phyloP scores from a whole-genome alignment of 2,329 filamentous ascomycete genomes.

The Neurospora crassa region DNA sequence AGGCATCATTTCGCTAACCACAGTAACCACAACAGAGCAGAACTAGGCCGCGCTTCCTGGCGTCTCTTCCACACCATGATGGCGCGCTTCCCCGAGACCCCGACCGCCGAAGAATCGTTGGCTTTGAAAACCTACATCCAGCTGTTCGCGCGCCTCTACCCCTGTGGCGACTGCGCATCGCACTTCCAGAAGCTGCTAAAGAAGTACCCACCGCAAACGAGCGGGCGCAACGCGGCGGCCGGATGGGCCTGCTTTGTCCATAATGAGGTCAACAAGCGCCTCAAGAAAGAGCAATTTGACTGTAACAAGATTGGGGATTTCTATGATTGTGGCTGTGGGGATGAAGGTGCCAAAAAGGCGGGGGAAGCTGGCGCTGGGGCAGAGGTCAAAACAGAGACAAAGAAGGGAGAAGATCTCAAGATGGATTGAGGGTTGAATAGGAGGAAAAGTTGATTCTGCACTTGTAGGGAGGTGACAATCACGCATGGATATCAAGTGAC shows the following conservation, averaged over 20 bases:
- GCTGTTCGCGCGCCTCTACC: slow-evolving; percentile 59
- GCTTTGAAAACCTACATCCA: slow-evolving; percentile 56
- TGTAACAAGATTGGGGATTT: slow-evolving; percentile 60
- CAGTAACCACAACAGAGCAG: slow-evolving; percentile 33
- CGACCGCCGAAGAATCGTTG: slow-evolving; percentile 50
- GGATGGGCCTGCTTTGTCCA: slow-evolving; percentile 62
- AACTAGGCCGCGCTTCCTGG: slow-evolving; percentile 60
- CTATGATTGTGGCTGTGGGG: slow-evolving; percentile 63
- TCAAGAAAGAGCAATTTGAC: slow-evolving; percentile 54
- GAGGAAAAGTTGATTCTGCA: slow-evolving; percentile 5
- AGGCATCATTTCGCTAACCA: slow-evolving; percentile 5
- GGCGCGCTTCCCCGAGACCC: slow-evolving; percentile 58
- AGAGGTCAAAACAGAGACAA: slow-evolving; percentile 19
- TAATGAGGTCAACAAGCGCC: slow-evolving; percentile 55
- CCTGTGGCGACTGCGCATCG: slow-evolving; percentile 58
- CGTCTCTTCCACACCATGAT: slow-evolving; percentile 64
- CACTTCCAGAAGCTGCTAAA: slow-evolving; percentile 56
- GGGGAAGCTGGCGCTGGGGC: slow-evolving; percentile 9
- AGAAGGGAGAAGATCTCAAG: slow-evolving; percentile 12
- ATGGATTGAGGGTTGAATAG: slow-evolving; percentile 6
- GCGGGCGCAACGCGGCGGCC: slow-evolving; percentile 52
- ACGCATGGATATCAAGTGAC: not conserved
- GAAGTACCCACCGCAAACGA: slow-evolving; percentile 56
- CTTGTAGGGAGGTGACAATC: not conserved
- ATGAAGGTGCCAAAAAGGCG: slow-evolving; percentile 43